These are phyloP conservation scores for Sporothrix inflata DNA, from an alignment of 2,329 filamentous ascomycete species.

Conservation along the genomic window DNA sequence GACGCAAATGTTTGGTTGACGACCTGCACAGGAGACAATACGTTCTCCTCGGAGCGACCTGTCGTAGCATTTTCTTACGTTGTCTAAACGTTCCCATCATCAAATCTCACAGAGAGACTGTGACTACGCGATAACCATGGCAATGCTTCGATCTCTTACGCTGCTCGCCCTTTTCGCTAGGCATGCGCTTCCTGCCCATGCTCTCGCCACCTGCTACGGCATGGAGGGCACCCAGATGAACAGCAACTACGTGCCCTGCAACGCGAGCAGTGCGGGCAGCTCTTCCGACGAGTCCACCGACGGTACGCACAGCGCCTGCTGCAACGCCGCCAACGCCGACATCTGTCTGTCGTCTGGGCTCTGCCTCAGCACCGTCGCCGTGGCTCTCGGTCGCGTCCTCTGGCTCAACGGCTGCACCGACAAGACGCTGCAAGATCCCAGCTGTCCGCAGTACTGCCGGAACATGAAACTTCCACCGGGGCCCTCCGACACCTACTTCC, in stretches of 20 bases:
- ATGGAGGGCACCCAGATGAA: conserved; percentile 19
- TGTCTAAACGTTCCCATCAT: background rate
- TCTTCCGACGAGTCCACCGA: background rate
- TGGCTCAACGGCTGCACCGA: conserved; percentile 36
- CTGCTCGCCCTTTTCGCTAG: background rate
- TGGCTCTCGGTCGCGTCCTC: conserved; percentile 32
- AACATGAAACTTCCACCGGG: background rate
- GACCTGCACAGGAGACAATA: background rate
- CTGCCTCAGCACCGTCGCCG: conserved; percentile 34
- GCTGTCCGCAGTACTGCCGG: conserved; percentile 35
- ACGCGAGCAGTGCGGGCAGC: conserved; percentile 33
- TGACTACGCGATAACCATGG: background rate
- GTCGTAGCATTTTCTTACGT: too few species aligned
- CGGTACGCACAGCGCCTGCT: conserved; percentile 36
- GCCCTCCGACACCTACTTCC: background rate
- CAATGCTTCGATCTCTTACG: background rate
- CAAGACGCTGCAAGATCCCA: conserved; percentile 34
- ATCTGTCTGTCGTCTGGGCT: conserved; percentile 36
- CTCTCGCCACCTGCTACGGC: conserved; percentile 21
- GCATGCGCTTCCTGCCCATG: background rate
- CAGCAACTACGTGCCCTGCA: conserved; percentile 29
- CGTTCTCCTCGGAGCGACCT: too few species aligned
- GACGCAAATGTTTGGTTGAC: background rate
- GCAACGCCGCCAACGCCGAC: conserved; percentile 34
- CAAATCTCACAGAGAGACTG: background rate